Conservation (phyloP, 352 stramenopile species). For the Phytophthora sp. region DNA sequence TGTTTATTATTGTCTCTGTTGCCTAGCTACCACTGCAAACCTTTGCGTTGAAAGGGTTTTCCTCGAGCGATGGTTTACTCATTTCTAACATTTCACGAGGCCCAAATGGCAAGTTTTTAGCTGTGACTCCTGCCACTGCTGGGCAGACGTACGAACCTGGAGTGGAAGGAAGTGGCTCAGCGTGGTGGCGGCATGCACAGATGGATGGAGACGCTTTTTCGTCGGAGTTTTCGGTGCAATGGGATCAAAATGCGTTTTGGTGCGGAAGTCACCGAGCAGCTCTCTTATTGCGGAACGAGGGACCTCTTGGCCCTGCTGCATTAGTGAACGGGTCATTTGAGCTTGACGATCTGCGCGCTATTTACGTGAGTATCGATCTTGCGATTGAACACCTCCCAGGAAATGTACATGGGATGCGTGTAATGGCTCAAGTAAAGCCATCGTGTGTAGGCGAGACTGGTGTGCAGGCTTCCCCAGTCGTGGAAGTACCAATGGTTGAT, state of each 20-base stretch:
- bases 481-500: slow-evolving; percentile 27
- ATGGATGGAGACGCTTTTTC: slow-evolving; percentile 42
- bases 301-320: slow-evolving; percentile 21
- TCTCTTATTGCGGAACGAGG: slow-evolving; percentile 49
- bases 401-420: slow-evolving; percentile 30
- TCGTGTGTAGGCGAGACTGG: slow-evolving; percentile 36
- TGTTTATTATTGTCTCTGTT: background rate
- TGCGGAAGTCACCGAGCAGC: slow-evolving; percentile 27
- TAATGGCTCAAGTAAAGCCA: slow-evolving; percentile 43
- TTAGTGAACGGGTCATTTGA: slow-evolving; percentile 47
- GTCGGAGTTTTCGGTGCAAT: slow-evolving; percentile 49
- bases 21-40: slow-evolving; percentile 66
- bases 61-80: slow-evolving; percentile 35
- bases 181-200: slow-evolving; percentile 63
- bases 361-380: slow-evolving; percentile 32
- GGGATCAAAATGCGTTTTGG: slow-evolving; percentile 24
- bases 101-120: slow-evolving; percentile 38
- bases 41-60: slow-evolving; percentile 56
- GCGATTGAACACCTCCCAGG: slow-evolving; percentile 32
- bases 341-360: slow-evolving; percentile 31
- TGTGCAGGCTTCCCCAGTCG: slow-evolving; percentile 33
- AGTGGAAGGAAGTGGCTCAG: slow-evolving; percentile 32
- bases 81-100: slow-evolving; percentile 31
- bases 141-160: background rate
- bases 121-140: slow-evolving; percentile 4